phyloP scores from a whole-genome alignment of 2,329 filamentous ascomycete species.

The Sclerotinia minor region DNA sequence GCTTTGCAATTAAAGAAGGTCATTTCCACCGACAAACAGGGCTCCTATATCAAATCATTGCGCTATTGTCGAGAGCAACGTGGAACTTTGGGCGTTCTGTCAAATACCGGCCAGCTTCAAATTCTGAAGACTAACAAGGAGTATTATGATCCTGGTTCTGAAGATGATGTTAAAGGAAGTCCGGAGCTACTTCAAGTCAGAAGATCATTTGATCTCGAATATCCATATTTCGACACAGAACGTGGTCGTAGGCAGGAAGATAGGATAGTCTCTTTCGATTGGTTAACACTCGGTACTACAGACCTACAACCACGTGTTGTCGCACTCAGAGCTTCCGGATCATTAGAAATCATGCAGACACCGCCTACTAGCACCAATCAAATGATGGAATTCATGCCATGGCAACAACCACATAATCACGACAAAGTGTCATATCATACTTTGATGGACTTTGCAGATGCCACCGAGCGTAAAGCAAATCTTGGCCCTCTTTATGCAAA shows the following conservation, averaged over 20 bases:
- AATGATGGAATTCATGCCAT: conserved; percentile 60
- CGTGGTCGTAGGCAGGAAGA: conserved; percentile 52
- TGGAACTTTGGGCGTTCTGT: conserved; percentile 61
- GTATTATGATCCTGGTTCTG: conserved; percentile 46
- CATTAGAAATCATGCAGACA: conserved; percentile 62
- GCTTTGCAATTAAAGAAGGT: conserved; percentile 58
- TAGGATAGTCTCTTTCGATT: conserved; percentile 67
- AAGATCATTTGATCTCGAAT: conserved; percentile 62
- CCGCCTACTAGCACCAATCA: conserved; percentile 59
- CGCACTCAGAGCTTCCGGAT: conserved; percentile 60
- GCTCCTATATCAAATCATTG: conserved; percentile 61
- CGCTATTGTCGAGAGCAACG: conserved; percentile 63
- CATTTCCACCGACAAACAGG: conserved; percentile 52
- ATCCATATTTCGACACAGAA: conserved; percentile 52
- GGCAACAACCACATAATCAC: conserved; percentile 58
- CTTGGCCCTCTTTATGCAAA: conserved; percentile 57
- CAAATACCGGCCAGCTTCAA: conserved; percentile 62
- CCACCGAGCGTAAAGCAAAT: conserved; percentile 53
- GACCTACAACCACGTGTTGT: conserved; percentile 58
- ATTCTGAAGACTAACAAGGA: conserved; percentile 61
- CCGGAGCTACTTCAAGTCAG: conserved; percentile 61
- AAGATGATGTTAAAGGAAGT: conserved; percentile 51
- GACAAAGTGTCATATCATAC: conserved; percentile 52
- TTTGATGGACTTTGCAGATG: conserved; percentile 57
- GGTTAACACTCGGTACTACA: conserved; percentile 60